Conservation (phyloP, 164 flowering plant species). For the grape (Vitis vinifera) region ASM3070453v1 NC_081815.1:4082001-4082500, state of each 20-base stretch:
- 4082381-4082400: neutral
- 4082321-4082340: neutral
- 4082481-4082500: conserved; percentile 9
- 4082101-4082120: conserved; percentile 70
- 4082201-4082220: conserved; percentile 75
- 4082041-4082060: conserved; percentile 28
- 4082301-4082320: conserved; percentile 62
- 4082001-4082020: neutral
- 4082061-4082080: conserved; percentile 19
- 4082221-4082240: conserved; percentile 76
- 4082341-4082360: neutral
- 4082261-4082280: conserved; percentile 94
- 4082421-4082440: neutral
- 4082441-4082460: neutral
- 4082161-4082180: conserved; percentile 88
- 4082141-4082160: conserved; percentile 94
- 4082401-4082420: neutral
- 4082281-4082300: conserved; percentile 98
- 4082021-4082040: conserved; percentile 7
- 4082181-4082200: conserved; percentile 87
- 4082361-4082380: neutral
- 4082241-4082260: conserved; percentile 90
- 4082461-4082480: neutral
- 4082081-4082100: conserved; percentile 42
- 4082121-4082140: conserved; percentile 68